A percentile compares a stretch with the other conserved stretches of the same genome.
Evolutionary conservation across 805 yeast species (phyloP).

Genomic region (Wickerhamomyces chambardii): DNA sequence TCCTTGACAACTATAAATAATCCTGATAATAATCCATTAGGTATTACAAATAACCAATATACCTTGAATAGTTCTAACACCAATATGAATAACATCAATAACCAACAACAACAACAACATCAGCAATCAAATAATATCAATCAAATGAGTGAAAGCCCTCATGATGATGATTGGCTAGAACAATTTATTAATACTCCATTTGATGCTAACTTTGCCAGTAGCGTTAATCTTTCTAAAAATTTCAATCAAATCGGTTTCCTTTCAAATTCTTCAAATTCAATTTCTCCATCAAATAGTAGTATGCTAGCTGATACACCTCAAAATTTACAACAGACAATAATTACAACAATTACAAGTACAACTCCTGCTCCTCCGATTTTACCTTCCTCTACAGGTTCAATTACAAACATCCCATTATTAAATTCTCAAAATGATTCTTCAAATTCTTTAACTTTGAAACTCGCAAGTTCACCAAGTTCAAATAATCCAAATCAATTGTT

Average conservation of each 20-base stretch:
- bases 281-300: slow-evolving; percentile 11
- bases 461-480: background rate
- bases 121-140: slow-evolving; percentile 6
- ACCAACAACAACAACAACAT: slow-evolving; percentile 1
- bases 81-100: slow-evolving; percentile 1
- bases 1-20: slow-evolving; percentile 1
- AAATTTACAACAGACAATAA: background rate
- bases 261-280: slow-evolving; percentile 4
- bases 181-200: slow-evolving; percentile 64
- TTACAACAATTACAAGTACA: background rate
- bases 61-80: no score
- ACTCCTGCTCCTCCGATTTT: background rate
- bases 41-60: background rate
- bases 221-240: slow-evolving; percentile 27
- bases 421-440: background rate
- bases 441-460: background rate
- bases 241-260: slow-evolving; percentile 52
- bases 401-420: background rate
- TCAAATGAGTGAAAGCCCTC: no score
- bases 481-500: slow-evolving; percentile 22
- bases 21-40: background rate
- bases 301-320: background rate
- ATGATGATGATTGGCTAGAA: slow-evolving; percentile 63
- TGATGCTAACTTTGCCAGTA: slow-evolving; percentile 45
- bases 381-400: background rate